phyloP scores from a whole-genome alignment of 2,329 filamentous ascomycete genomes.

The Beauveria australis region DNA sequence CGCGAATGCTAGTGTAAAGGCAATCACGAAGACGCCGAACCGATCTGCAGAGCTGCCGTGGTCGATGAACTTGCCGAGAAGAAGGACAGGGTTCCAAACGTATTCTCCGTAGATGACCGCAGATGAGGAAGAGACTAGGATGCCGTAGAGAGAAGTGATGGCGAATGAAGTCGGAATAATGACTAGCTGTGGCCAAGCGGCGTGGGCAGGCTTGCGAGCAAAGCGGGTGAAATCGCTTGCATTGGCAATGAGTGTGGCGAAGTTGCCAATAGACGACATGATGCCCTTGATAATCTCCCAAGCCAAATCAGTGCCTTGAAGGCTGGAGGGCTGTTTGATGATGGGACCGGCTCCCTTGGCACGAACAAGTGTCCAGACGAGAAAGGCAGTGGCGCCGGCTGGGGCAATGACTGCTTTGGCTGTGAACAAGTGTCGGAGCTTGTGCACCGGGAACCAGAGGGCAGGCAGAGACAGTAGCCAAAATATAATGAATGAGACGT shows the following conservation, averaged over 20 bases:
- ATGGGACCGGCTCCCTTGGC: slow-evolving; percentile 81
- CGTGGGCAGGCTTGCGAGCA: slow-evolving; percentile 64
- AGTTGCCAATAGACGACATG: slow-evolving; percentile 87
- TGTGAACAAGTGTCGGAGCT: slow-evolving; percentile 84
- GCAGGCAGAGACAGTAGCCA: slow-evolving; percentile 74
- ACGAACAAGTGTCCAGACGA: slow-evolving; percentile 77
- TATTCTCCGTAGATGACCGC: slow-evolving; percentile 57
- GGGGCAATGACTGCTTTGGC: slow-evolving; percentile 83
- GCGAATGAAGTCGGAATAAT: slow-evolving; percentile 66
- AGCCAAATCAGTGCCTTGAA: slow-evolving; percentile 59
- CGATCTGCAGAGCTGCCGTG: slow-evolving; percentile 61
- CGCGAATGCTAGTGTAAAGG: slow-evolving; percentile 63
- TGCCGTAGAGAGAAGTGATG: slow-evolving; percentile 77
- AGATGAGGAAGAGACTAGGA: slow-evolving; percentile 67
- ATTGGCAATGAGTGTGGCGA: slow-evolving; percentile 77
- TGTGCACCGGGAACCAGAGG: slow-evolving; percentile 83
- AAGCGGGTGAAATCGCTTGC: slow-evolving; percentile 83
- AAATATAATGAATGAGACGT: slow-evolving; percentile 79
- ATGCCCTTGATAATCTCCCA: slow-evolving; percentile 81
- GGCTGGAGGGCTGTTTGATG: slow-evolving; percentile 55
- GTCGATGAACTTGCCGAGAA: slow-evolving; percentile 59
- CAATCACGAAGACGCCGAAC: slow-evolving; percentile 69
- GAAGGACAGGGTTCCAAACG: slow-evolving; percentile 65
- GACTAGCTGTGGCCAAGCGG: slow-evolving; percentile 71
- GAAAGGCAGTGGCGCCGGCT: slow-evolving; percentile 72